These are phyloP conservation scores for Stagonosporopsis vannaccii DNA, from an alignment of 2,329 filamentous ascomycete species.

Conservation along the genomic window DNA sequence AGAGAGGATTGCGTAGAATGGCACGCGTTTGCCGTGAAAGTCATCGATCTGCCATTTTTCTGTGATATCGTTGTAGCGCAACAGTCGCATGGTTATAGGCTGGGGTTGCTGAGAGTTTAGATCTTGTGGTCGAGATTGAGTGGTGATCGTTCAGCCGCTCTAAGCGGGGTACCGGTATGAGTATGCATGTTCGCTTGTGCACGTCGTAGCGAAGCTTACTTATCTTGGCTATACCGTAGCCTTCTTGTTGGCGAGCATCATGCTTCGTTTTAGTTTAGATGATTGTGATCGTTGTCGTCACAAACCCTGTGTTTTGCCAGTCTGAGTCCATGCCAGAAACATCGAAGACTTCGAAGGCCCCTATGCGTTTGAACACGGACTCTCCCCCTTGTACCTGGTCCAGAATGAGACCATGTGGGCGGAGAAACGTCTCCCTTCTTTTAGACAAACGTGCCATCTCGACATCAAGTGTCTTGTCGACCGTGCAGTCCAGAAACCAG, in stretches of 20 bases:
- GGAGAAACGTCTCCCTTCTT: slow-evolving; percentile 8
- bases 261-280: background rate
- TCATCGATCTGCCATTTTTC: background rate
- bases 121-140: no score
- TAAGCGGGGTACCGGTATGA: no score
- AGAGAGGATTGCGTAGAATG: background rate
- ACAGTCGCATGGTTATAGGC: no score
- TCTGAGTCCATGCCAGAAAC: background rate
- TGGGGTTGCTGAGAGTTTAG: no score
- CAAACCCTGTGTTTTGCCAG: slow-evolving; percentile 2
- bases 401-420: slow-evolving; percentile 5
- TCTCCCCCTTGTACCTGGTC: background rate
- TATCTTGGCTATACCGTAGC: background rate
- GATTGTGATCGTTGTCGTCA: background rate
- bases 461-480: background rate
- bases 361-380: slow-evolving; percentile 2
- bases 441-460: background rate
- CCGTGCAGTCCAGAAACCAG: slow-evolving; percentile 18
- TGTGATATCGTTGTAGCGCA: no score
- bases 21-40: background rate
- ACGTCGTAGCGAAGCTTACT: background rate
- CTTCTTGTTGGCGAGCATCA: background rate
- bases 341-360: slow-evolving; percentile 6
- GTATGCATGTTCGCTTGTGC: background rate
- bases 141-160: no score